phyloP scores from a whole-genome alignment of 1,139 yeast species.

The Candida mesenterica region DNA sequence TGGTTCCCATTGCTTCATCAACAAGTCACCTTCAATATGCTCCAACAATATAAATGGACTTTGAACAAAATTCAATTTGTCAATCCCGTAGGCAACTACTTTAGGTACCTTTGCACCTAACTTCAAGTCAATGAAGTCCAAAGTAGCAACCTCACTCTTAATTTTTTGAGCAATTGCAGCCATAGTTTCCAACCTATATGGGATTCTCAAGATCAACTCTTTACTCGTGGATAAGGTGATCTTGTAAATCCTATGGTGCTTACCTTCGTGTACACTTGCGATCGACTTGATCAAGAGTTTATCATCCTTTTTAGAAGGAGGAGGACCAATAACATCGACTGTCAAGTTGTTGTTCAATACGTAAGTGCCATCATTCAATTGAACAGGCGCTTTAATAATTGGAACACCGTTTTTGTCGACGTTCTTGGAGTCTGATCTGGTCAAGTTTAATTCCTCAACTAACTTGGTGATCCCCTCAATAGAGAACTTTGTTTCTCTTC shows the following conservation, averaged over 20 bases:
- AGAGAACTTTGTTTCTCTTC: conserved; percentile 80
- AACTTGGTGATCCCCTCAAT: conserved; percentile 67
- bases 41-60: conserved; percentile 82
- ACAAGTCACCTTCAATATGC: conserved; percentile 68
- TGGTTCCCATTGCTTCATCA: conserved; percentile 93
- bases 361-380: conserved; percentile 40
- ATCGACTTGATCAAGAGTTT: conserved; percentile 62
- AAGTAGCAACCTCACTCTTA: conserved; percentile 89
- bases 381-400: conserved; percentile 33
- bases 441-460: conserved; percentile 37
- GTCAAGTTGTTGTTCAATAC: conserved; percentile 47
- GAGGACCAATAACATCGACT: conserved; percentile 41
- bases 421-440: conserved; percentile 23
- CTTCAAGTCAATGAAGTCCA: conserved; percentile 69
- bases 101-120: conserved; percentile 63
- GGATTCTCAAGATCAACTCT: conserved; percentile 73
- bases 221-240: conserved; percentile 62
- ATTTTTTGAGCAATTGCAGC: conserved; percentile 64
- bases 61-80: conserved; percentile 58
- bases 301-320: conserved; percentile 20
- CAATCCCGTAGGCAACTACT: conserved; percentile 69
- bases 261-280: conserved; percentile 88
- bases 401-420: conserved; percentile 26
- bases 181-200: conserved; percentile 70
- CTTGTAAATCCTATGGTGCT: conserved; percentile 84